A percentile compares a stretch with the other conserved stretches of the same genome.
phyloP scores from a whole-genome alignment of 352 stramenopile genomes.

The Phytophthora megakarya region DNA sequence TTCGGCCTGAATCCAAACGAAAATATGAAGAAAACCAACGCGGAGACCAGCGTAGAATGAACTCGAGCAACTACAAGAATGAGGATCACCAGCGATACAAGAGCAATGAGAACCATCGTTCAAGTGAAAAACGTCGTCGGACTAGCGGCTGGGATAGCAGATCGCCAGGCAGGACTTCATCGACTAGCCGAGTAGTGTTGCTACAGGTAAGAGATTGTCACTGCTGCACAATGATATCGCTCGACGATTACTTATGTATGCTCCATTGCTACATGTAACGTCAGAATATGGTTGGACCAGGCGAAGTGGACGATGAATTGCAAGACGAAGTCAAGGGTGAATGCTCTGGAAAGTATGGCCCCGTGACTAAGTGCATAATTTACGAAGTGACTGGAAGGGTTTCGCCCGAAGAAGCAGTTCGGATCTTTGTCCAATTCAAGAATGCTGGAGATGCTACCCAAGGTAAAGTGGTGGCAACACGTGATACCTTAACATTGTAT shows the following conservation, averaged over 20 bases:
- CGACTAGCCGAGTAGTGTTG: constrained; percentile 37
- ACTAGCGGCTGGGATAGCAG: constrained; percentile 37
- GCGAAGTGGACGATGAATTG: constrained; percentile 89
- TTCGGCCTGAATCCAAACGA: constrained; percentile 28
- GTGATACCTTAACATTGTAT: no score
- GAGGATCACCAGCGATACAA: not conserved
- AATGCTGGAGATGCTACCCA: constrained; percentile 70
- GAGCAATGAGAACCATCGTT: not conserved
- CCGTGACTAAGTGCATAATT: constrained; percentile 78
- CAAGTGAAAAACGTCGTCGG: constrained; percentile 30
- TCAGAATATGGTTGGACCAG: constrained; percentile 93
- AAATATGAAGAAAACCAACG: constrained; percentile 14
- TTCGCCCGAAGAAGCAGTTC: constrained; percentile 73
- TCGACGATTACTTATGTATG: constrained; percentile 1
- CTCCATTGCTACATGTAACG: constrained; percentile 18
- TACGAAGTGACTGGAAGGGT: constrained; percentile 63
- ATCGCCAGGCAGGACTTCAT: constrained; percentile 1
- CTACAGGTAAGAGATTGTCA: constrained; percentile 31
- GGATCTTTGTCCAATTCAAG: constrained; percentile 91
- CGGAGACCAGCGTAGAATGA: constrained; percentile 1
- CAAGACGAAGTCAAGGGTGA: constrained; percentile 90
- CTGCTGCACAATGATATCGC: not conserved
- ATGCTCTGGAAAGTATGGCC: constrained; percentile 82
- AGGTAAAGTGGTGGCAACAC: constrained; percentile 46
- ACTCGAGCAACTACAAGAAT: constrained; percentile 4